Percentiles rank a stretch among this genome's conserved stretches.
Evolutionary conservation across 805 yeast species (phyloP).

Genomic region (Nakazawaea sp.): DNA sequence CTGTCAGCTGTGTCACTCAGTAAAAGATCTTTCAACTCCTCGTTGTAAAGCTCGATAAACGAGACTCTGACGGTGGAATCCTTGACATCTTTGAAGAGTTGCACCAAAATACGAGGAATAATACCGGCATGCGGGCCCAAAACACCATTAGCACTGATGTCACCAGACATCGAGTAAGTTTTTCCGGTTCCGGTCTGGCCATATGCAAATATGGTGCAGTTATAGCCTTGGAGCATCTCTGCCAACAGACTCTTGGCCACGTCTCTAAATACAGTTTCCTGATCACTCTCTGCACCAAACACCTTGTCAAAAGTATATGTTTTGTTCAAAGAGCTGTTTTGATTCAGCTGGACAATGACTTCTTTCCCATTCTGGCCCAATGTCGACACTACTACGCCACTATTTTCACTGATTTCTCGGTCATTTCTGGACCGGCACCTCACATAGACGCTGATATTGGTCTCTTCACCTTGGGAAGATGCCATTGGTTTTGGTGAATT

Average conservation of each 20-base stretch:
- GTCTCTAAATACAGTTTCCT: constrained; percentile 53
- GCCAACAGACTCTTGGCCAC: constrained; percentile 58
- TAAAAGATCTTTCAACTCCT: constrained; percentile 71
- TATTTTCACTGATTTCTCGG: constrained; percentile 49
- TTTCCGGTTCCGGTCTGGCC: constrained; percentile 89
- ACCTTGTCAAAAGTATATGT: constrained; percentile 73
- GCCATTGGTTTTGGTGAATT: neutral
- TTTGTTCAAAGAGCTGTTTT: constrained; percentile 28
- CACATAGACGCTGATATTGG: constrained; percentile 55
- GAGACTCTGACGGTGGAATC: constrained; percentile 58
- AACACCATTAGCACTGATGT: constrained; percentile 30
- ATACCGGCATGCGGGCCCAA: constrained; percentile 51
- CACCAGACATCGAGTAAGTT: constrained; percentile 75
- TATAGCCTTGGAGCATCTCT: constrained; percentile 70
- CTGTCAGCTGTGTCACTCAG: constrained; percentile 35
- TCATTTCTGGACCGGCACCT: constrained; percentile 58
- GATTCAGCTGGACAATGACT: constrained; percentile 38
- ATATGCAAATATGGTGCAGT: constrained; percentile 73
- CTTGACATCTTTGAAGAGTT: constrained; percentile 45
- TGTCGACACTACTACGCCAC: constrained; percentile 54
- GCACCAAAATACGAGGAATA: constrained; percentile 51
- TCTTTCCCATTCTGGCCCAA: constrained; percentile 39
- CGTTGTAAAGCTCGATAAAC: constrained; percentile 82
- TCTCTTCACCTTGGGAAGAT: constrained; percentile 14
- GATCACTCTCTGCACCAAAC: constrained; percentile 79